Evolutionary conservation across 2,329 filamentous ascomycete species (phyloP), one percentile per base, ranked within the genome.

Genomic region (Zasmidium angulare): DNA sequence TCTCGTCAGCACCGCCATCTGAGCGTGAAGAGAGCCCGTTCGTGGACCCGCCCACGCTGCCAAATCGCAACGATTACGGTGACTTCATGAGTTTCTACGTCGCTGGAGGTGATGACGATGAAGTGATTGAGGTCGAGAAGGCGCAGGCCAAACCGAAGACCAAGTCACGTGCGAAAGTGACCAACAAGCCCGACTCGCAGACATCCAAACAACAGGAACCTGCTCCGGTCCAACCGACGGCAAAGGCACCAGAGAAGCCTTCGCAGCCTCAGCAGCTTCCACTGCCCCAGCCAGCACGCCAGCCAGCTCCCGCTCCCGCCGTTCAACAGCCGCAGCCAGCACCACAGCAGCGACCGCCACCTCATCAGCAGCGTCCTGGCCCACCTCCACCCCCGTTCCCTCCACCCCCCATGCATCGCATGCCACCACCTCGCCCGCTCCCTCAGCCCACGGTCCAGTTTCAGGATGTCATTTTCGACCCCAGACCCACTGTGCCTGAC

Each of bases 61-160:
- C 64, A 36, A 59, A 55, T 12, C 60, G 58, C 11, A 64, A 66
- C 46, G 68, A 66, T 22, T 73, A 71, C 58, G 70, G 67, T 21
- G 68, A 71, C 40, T 72, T 75, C 53, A 63, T 70, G 62, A 65
- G 56, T 9, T 73, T 70, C 58, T 75, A 73, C 56, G 66, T 73
- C 56, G 60, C 65, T 17, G 70, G 63, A 17, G 64, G 60, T 31
- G 68, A 66, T 19, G 64, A 69, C 6, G 65, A 66, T 7, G 55
- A 61, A 19, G 49, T 52, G 46, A 47, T 46, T 21, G 31, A 26
- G 31, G 47, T 46, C 22, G 31, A 26, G 31, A 55, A 60, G 52
- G 40, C 49, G 53, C 48, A 60, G 58, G 48, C 50, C 19, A 50
- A 53, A 31, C 19, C 57, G 19, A 60, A 63, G 53, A 36, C 50